Base-by-base conservation (phyloP, 805 yeast species). In the Yamadazyma paraphyllophila region DNA sequence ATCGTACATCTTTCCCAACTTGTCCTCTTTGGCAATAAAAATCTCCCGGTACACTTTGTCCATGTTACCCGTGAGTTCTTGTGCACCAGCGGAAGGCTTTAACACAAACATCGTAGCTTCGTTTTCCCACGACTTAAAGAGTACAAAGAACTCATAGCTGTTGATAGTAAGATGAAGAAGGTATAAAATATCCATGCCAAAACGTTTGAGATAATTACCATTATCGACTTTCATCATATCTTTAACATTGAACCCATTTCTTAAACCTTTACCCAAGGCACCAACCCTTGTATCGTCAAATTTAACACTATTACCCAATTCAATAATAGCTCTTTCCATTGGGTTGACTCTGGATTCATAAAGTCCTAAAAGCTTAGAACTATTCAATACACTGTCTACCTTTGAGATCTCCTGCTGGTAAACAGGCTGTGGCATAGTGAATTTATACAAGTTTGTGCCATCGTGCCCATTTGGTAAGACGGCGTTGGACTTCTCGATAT, bases 241-340 rank as follows among this genome's bases (percentile, higher is more conserved):
- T 41, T 78, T 78, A 45, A 78, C 58, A 11, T 85, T 80, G 63
- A 95, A 95, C 0, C 99, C 99, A 47, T 78, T 76, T 54, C 88
- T 90, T 46, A 94, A 67, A 25, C 97, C 96, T 56, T 77, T 80
- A 7, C 97, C 96, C 8, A 95, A 69, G 0, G 90, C 81, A 7
- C 97, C 97, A n/a, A 88, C 78, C 45, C 77, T 73, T 1, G 80
- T 69, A 37, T 84, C 83, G 51, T 82, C 88, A 51, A 91, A 84
- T 12, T 74, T 73, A 15, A 91, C 85, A 12, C 80, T 73, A 17
- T 82, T 73, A 2, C 99, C 98, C 13, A 94, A 67, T 27, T 84
- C 85, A 52, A 94, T 77, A 36, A 89, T 77, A 0, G 89, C 89
- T 39, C 97, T 70, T 48, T 89, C 92, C 3, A 77, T 69, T 0